Base-by-base conservation (phyloP, 2,329 filamentous ascomycete species). In the Calonectria fujianensis region DNA sequence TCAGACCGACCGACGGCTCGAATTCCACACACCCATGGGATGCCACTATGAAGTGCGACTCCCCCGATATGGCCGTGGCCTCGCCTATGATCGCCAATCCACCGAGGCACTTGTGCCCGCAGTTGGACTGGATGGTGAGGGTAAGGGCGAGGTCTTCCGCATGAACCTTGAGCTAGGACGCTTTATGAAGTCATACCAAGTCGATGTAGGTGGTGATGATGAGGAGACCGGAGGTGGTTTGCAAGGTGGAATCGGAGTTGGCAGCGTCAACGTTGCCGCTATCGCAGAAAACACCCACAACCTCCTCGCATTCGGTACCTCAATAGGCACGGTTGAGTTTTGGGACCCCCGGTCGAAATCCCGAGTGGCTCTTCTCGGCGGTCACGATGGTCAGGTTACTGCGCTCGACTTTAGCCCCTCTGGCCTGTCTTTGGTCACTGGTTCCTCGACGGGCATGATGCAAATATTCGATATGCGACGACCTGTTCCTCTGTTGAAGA, bases 291-390 rank as follows among this genome's bases (percentile, higher is more conserved):
- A 93, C 51, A 96, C 94, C 63, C 97, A 99, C 84, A 97, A 97
- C 72, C 89, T 99, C 6, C 90, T 96, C 41, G 96, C 96, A 0
- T 99, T 99, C 81, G 97, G 97, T 68, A 99, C 97, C 1, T 96
- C 95, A 3, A 88, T 97, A 72, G 96, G 97, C n/a, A 98, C 96
- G 0, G 95, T 98, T 32, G 97, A 99, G 83, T 96, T 98, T 82
- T 99, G 96, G 95, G 97, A 99, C 83, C 91, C 96, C 1, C 91
- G 97, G 74, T 96, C 94, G 37, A 94, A 95, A 82, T 94, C 93
- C 70, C 90, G 95, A 72, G 94, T 96, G 14, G 96, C 95, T 20
- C 90, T 96, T 24, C 88, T 99, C 2, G 90, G 93, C 16, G 90
- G 89, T 0, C 90, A 92, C 73, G 90, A 93, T 74, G 92, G 91